Conservation (phyloP, 192 early-diverging fungal genomes). For the Paraglomus occultum region DNA sequence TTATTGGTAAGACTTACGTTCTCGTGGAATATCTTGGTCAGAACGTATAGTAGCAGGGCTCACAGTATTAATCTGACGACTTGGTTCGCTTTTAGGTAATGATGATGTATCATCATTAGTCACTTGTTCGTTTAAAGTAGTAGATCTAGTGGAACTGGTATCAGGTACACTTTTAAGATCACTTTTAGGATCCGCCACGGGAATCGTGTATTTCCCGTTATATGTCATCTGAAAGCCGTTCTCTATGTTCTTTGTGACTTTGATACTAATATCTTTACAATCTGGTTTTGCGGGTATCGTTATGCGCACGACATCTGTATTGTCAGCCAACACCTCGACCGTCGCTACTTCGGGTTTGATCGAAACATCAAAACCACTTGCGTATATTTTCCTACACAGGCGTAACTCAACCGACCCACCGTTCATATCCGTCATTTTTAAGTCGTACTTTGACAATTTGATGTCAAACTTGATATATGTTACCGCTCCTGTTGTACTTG, state of each 20-base stretch:
- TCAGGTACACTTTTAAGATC: too few species aligned
- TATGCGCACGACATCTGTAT: background rate
- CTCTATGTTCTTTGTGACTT: background rate
- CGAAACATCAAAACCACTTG: slow-evolving; percentile 44
- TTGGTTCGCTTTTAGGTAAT: too few species aligned
- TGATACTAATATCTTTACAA: background rate
- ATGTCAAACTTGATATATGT: slow-evolving; percentile 43
- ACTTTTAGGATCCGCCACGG: background rate
- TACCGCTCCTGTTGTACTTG: slow-evolving; percentile 44
- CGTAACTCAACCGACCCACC: slow-evolving; percentile 50
- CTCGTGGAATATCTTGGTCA: too few species aligned
- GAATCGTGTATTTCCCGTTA: background rate
- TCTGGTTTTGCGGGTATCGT: background rate
- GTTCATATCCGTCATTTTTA: slow-evolving; percentile 38
- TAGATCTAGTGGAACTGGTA: background rate
- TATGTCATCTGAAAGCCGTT: background rate
- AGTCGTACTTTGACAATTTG: slow-evolving; percentile 40
- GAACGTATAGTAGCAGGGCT: too few species aligned
- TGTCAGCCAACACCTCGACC: slow-evolving; percentile 19
- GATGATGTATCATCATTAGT: background rate
- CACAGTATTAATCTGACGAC: too few species aligned
- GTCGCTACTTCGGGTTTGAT: slow-evolving; percentile 41
- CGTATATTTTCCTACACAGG: slow-evolving; percentile 40
- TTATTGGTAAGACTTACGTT: too few species aligned
- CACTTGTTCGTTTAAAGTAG: background rate